These are phyloP conservation scores for Tetracladium maxilliforme DNA, from an alignment of 2,329 filamentous ascomycete species.

Conservation along the genomic window DNA sequence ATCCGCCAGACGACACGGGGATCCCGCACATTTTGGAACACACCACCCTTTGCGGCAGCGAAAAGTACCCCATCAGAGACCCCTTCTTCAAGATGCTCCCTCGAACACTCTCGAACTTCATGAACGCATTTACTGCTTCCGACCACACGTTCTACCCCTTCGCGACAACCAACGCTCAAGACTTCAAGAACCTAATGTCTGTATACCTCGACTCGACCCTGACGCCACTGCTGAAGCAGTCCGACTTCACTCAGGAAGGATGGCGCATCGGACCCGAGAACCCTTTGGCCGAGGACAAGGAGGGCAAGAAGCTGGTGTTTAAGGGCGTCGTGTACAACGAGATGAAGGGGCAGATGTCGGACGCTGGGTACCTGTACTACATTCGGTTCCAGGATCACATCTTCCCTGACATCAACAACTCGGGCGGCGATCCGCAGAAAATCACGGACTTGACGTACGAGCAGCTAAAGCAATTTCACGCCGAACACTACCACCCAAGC, in stretches of 20 bases:
- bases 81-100: constrained; percentile 99
- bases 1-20: constrained; percentile 89
- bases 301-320: constrained; percentile 66
- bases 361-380: constrained; percentile 91
- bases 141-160: constrained; percentile 98
- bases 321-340: constrained; percentile 99
- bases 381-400: constrained; percentile 91
- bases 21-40: constrained; percentile 96
- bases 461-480: constrained; percentile 77
- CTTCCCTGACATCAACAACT: constrained; percentile 90
- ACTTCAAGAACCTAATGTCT: constrained; percentile 90
- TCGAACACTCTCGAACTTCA: constrained; percentile 95
- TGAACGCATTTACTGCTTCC: constrained; percentile 96
- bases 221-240: constrained; percentile 74
- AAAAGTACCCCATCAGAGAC: constrained; percentile 96
- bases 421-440: constrained; percentile 87
- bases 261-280: constrained; percentile 95
- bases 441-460: constrained; percentile 92
- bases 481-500: constrained; percentile 89
- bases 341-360: constrained; percentile 99
- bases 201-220: constrained; percentile 94
- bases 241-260: constrained; percentile 91
- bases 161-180: constrained; percentile 87
- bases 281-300: constrained; percentile 40
- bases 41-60: constrained; percentile 87